Percentiles rank a stretch among this genome's conserved stretches.
phyloP scores from a whole-genome alignment of 306 rosid species.

The Cajanus cajan region DNA sequence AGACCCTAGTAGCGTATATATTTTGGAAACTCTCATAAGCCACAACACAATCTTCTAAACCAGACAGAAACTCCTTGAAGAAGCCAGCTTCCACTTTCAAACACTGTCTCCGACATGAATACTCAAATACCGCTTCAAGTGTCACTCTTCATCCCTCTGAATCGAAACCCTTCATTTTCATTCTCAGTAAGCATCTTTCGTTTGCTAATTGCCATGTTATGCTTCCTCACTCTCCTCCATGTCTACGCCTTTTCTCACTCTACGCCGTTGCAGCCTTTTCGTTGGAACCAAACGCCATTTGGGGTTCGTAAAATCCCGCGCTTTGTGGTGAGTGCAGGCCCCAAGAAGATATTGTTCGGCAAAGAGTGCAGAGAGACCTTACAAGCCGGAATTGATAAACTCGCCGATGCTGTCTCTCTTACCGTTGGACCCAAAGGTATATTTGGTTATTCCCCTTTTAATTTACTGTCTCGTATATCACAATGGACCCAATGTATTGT shows the following conservation, averaged over 20 bases:
- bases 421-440: constrained; percentile 94
- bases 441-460: neutral
- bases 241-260: neutral
- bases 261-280: constrained; percentile 41
- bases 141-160: constrained; percentile 33
- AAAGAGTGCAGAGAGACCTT: constrained; percentile 67
- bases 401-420: constrained; percentile 93
- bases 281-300: constrained; percentile 34
- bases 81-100: neutral
- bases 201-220: too few species aligned
- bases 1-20: neutral
- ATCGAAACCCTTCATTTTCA: constrained; percentile 31
- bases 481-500: neutral
- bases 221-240: neutral
- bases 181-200: constrained; percentile 29
- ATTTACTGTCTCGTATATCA: neutral
- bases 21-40: neutral
- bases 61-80: neutral
- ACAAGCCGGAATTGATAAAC: constrained; percentile 83
- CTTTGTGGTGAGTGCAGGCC: constrained; percentile 60
- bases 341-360: constrained; percentile 71
- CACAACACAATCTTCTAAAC: neutral
- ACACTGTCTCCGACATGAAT: constrained; percentile 22
- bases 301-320: constrained; percentile 40
- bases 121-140: neutral